A percentile compares a stretch with the other conserved stretches of the same genome.
These are phyloP conservation scores for Fusarium foetens DNA, from an alignment of 2,329 filamentous ascomycete species.

Conservation along the genomic window DNA sequence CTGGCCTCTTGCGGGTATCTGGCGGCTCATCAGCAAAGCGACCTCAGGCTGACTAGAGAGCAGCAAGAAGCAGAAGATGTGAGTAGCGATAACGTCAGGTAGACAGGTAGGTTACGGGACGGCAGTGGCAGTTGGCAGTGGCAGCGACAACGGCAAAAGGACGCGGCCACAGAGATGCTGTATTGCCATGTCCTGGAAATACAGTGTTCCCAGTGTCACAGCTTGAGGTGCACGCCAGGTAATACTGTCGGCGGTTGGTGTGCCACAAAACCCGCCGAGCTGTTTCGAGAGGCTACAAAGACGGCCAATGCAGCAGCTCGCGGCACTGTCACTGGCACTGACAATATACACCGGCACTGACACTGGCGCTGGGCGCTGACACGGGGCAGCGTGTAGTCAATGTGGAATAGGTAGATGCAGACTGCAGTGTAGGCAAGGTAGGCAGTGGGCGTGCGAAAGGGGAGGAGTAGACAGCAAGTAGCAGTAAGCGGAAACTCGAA, in stretches of 20 bases:
- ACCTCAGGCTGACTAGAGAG: constrained; percentile 34
- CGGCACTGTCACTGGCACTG: constrained; percentile 33
- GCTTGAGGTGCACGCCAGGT: constrained; percentile 40
- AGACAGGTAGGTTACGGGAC: constrained; percentile 26
- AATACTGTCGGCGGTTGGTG: constrained; percentile 43
- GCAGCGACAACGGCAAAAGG: constrained; percentile 39
- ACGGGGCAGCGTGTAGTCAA: constrained; percentile 25
- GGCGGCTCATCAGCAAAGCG: constrained; percentile 44
- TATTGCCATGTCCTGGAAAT: constrained; percentile 47
- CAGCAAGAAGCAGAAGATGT: constrained; percentile 19
- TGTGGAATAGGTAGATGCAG: constrained; percentile 22
- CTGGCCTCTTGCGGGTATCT: constrained; percentile 67
- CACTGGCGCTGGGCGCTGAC: constrained; percentile 11
- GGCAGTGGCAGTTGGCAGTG: constrained; percentile 38
- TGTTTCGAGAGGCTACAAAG: constrained; percentile 43
- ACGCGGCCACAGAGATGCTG: constrained; percentile 45
- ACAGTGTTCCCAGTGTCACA: constrained; percentile 45
- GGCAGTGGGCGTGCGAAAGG: constrained; percentile 23
- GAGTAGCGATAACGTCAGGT: constrained; percentile 19
- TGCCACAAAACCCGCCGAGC: constrained; percentile 41
- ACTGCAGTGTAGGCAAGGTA: constrained; percentile 18
- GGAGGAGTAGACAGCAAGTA: constrained; percentile 31
- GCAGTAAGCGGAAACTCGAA: constrained; percentile 29
- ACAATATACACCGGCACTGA: constrained; percentile 5
- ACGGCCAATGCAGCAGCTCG: constrained; percentile 38